These are phyloP conservation scores for Debaryomyces nepalensis DNA, from an alignment of 1,139 yeast genomes.

Conservation along the genomic window DNA sequence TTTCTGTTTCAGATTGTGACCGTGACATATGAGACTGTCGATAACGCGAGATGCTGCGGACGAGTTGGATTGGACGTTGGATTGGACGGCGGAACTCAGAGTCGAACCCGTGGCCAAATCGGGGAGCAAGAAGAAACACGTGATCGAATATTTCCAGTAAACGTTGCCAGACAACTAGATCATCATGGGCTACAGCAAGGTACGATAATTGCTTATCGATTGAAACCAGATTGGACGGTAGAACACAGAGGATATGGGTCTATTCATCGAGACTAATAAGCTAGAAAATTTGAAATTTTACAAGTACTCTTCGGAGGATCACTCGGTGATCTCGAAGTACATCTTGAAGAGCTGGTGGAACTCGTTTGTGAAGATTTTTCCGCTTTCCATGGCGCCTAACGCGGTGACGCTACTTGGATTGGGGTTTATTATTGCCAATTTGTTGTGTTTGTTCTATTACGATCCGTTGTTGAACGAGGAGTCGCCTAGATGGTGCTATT, in stretches of 20 bases:
- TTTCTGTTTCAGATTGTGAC: too few species aligned
- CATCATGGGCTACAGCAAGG: too few species aligned
- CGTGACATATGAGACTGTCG: too few species aligned
- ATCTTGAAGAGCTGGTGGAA: constrained; percentile 82
- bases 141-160: too few species aligned
- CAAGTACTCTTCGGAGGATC: constrained; percentile 79
- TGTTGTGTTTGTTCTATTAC: constrained; percentile 66
- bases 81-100: too few species aligned
- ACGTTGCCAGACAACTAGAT: too few species aligned
- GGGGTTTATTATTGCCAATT: constrained; percentile 66
- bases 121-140: too few species aligned
- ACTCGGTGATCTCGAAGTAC: constrained; percentile 74
- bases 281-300: constrained; percentile 67
- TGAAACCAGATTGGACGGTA: neutral
- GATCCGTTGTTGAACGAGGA: constrained; percentile 68
- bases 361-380: constrained; percentile 73
- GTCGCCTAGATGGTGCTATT: constrained; percentile 83
- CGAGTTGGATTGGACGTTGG: too few species aligned
- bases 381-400: constrained; percentile 87
- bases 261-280: constrained; percentile 65
- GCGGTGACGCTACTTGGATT: constrained; percentile 83
- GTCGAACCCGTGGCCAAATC: too few species aligned
- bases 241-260: constrained; percentile 58
- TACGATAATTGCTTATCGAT: too few species aligned
- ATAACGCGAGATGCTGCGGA: too few species aligned